Evolutionary conservation across 176 grass and related monocot species (phyloP), one percentile per base, ranked within the genome.

Genomic region (Musa acuminata): DNA sequence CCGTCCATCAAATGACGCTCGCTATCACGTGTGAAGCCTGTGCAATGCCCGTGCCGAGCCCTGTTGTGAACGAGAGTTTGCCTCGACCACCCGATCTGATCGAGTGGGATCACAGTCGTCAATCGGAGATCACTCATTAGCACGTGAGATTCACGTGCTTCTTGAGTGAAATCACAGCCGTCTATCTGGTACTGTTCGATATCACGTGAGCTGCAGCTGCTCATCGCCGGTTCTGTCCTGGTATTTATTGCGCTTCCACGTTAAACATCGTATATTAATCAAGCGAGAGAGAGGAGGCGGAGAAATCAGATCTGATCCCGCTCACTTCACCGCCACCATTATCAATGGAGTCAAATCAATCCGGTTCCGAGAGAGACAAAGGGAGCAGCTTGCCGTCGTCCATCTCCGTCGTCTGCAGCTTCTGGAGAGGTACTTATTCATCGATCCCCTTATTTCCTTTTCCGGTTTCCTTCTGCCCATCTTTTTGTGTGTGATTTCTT

Each of bases 391-490:
- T 86, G 57, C 82, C 91, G 20, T 99, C 95, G 53, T 88, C 96
- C 52, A 89, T 94, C 73, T 80, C 86, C 75, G 91, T 86, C 58
- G 84, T 99, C 72, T 94, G 86, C 82, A 84, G 77, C 77, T 99
- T 91, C 82, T 99, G 96, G 96, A 89, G 88, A 99, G 96, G 91
- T 99, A 60, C 68, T 49, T 62, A 76, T 74, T 66, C 50, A 72
- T 51, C 16, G 54, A 26, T 11, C 66, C 67, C 54, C 48, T 23
- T 51, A 20, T 35, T 26, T 17, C 48, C 52, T 73, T 25, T 48
- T 59, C 6, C 55, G 75, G 20, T 50, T 13, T 58, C 52, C 12
- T 16, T 9, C 27, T 12, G 11, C 14, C 54, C 26, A 2, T 35
- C 67, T n/a, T 16, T 35, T 43, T n/a, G 54, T 71, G 27, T 71